Evolutionary conservation across 2,329 filamentous ascomycete genomes (phyloP), one percentile per base, ranked within the genome.

Genomic region (Fusarium chlamydosporum): DNA sequence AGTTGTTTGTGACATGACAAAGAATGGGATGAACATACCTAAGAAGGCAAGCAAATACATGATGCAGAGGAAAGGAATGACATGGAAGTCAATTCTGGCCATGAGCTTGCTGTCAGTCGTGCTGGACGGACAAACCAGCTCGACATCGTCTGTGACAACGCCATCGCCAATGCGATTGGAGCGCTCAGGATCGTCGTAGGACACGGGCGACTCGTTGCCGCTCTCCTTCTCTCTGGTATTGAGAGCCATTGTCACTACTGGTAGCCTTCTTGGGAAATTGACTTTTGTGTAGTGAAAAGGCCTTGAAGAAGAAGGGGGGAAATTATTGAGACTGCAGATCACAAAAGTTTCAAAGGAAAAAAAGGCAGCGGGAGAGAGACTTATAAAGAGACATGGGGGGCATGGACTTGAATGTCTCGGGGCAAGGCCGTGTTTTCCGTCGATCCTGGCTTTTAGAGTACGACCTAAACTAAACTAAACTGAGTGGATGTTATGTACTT

Each of bases 41-140:
- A 92, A 80, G 74, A 92, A 92, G 37, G 90, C 89, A 48, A 92
- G 81, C 40, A 92, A 79, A 76, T 92, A 93, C 77, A 94, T 83
- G 63, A 94, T 82, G 75, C 88, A 91, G 55, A 95, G 82, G 69
- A 91, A 91, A 1, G 92, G 92, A 53, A 95, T 82, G 52, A 95
- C 84, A 70, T 86, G 88, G 68, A 89, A 76, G 77, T 94, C 92
- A 74, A 94, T 89, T 79, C 89, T 91, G 65, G 84, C 79, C 81
- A 92, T 85, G 61, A 95, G 82, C 72, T 83, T 86, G 68, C 84
- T 82, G 80, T 93, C 90, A 4, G 86, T 88, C 6, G 86, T 88
- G 76, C 86, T 83, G 53, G 84, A 70, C 34, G 86, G 86, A 64
- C 84, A 86, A 79, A 54, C 48, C 60, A 61, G 13, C 31, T 70